Conservation (phyloP, 305 asterid species). For the Fraxinus albicans region DNA sequence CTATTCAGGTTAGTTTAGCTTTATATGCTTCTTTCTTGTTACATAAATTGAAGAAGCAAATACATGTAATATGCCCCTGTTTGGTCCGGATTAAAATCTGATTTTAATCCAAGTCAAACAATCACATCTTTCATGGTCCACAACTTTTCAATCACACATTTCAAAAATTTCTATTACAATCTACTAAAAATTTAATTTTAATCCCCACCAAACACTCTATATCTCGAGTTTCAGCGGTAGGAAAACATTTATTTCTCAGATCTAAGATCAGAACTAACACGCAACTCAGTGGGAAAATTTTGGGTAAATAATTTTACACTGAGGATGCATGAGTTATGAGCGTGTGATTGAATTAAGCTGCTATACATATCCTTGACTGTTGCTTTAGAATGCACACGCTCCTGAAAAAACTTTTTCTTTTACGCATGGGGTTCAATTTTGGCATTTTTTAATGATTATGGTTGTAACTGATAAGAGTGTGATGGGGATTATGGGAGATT, state of each 20-base stretch:
- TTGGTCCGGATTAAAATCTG: too few relatives aligned
- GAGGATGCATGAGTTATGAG: not conserved
- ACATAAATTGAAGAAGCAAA: not conserved
- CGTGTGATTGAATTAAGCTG: not conserved
- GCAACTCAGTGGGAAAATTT: not conserved
- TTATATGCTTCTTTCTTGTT: conserved; percentile 9
- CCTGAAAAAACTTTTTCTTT: not conserved
- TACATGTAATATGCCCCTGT: not conserved
- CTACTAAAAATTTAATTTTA: too few relatives aligned
- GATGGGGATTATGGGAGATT: not conserved
- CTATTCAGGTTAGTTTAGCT: conserved; percentile 7
- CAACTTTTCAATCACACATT: too few relatives aligned
- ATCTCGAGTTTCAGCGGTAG: not conserved
- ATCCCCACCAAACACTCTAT: not conserved
- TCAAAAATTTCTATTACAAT: too few relatives aligned
- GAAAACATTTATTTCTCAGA: not conserved
- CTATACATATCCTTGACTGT: not conserved
- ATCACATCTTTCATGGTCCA: too few relatives aligned
- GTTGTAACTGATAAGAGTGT: not conserved
- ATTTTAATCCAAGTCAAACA: too few relatives aligned
- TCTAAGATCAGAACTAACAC: not conserved
- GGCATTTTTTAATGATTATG: not conserved
- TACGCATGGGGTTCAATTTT: not conserved
- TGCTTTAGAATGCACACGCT: not conserved
- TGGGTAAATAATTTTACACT: not conserved